Percentiles rank a stretch among this genome's conserved stretches.
Conservation (phyloP, 2,329 filamentous ascomycete genomes). For the Aureobasidium sp. region DNA sequence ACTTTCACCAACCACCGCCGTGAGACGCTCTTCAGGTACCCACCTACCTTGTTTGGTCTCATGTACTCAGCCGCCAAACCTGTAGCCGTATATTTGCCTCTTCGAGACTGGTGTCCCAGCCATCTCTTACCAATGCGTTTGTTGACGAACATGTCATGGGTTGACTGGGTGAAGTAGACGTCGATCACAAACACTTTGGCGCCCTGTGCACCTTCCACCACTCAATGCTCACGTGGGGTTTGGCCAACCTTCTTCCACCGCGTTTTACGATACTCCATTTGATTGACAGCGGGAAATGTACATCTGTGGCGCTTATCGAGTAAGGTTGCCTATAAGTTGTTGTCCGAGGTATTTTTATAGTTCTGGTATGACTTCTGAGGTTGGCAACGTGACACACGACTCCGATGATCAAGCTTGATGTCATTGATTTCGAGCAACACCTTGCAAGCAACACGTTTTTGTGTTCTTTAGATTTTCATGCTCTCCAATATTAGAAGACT, state of each 20-base stretch:
- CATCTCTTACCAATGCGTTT: neutral
- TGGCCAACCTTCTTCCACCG: neutral
- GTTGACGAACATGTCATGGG: neutral
- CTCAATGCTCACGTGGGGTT: neutral
- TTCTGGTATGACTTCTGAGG: neutral
- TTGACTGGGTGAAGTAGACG: neutral
- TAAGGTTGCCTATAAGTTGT: neutral
- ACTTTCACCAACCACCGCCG: neutral
- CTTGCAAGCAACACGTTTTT: neutral
- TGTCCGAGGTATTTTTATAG: neutral
- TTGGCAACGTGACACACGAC: neutral
- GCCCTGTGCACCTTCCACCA: neutral
- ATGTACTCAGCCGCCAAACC: neutral
- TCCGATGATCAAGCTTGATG: slow-evolving; percentile 1
- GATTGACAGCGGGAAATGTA: neutral
- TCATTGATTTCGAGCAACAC: neutral
- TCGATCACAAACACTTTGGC: neutral
- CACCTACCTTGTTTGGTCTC: neutral
- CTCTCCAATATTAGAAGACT: neutral
- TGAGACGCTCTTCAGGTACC: neutral
- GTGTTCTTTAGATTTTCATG: neutral
- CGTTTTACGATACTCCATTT: neutral
- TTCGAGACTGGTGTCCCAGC: neutral
- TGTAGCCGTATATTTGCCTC: neutral
- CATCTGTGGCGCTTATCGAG: neutral